Percentiles rank a stretch among this genome's conserved stretches.
phyloP scores from a whole-genome alignment of 352 stramenopile genomes.

The Pythium coloratum region DNA sequence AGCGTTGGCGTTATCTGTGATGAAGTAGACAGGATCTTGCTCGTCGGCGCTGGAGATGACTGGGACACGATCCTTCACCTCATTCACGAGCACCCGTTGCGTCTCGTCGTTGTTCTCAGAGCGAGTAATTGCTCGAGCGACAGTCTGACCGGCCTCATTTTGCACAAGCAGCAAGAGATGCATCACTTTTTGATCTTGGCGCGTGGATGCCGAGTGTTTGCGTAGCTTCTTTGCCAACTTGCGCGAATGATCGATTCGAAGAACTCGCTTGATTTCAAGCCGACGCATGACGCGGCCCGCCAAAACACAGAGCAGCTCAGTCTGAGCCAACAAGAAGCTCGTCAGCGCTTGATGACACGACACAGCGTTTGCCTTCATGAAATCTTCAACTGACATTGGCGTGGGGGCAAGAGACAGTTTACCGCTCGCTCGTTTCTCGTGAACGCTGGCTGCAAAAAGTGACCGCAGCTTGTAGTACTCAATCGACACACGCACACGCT shows the following conservation, averaged over 20 bases:
- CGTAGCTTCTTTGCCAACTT: neutral
- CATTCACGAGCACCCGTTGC: neutral
- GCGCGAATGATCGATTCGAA: neutral
- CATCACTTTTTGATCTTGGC: neutral
- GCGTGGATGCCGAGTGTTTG: neutral
- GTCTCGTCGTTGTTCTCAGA: slow-evolving; percentile 3
- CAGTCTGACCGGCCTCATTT: neutral
- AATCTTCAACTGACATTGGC: neutral
- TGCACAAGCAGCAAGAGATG: neutral
- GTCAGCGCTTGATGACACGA: neutral
- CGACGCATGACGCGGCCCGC: neutral
- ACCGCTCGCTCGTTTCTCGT: neutral
- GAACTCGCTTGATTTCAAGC: neutral
- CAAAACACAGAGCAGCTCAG: neutral
- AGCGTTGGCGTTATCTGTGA: neutral
- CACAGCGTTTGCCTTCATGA: neutral
- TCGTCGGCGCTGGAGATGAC: neutral
- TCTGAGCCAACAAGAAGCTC: neutral
- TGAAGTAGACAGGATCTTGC: neutral
- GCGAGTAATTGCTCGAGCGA: neutral
- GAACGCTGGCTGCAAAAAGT: neutral
- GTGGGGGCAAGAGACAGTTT: neutral
- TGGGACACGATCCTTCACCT: neutral
- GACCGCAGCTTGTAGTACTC: slow-evolving; percentile 1
- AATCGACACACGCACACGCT: neutral